phyloP scores from a whole-genome alignment of 495 filamentous ascomycete species.

The Aspergillus nidulans region DNA sequence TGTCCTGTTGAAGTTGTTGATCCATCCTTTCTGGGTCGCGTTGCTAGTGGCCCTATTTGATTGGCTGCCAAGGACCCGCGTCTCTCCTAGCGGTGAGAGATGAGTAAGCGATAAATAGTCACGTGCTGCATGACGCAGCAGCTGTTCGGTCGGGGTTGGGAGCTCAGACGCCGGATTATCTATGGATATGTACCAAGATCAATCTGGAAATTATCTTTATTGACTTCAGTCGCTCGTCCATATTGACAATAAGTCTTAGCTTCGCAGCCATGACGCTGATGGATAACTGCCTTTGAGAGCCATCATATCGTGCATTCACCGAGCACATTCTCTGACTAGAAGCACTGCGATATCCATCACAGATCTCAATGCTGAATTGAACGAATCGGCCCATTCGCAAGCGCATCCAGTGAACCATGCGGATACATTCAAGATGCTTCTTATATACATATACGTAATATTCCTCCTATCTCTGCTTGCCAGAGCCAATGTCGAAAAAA shows the following conservation, averaged over 20 bases:
- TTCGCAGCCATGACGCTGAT: background rate
- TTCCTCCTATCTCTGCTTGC: conserved; percentile 29
- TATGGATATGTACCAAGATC: background rate
- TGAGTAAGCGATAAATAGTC: conserved; percentile 25
- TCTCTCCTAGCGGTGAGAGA: conserved; percentile 15
- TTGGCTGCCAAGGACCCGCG: conserved; percentile 23
- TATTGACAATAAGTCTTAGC: background rate
- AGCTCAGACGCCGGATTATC: background rate
- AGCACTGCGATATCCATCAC: background rate
- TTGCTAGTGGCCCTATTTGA: conserved; percentile 21
- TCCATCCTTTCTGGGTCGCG: conserved; percentile 39
- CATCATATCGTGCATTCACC: background rate
- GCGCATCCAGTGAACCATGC: background rate
- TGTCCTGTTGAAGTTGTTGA: conserved; percentile 28
- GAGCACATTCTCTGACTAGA: background rate
- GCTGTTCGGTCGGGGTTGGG: background rate
- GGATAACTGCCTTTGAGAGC: background rate
- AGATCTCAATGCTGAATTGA: background rate
- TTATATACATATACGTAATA: conserved; percentile 19
- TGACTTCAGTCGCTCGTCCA: background rate
- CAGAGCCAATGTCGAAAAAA: conserved; percentile 81
- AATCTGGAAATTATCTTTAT: background rate
- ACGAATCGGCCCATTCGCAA: background rate
- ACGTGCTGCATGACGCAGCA: conserved; percentile 18
- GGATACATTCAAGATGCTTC: conserved; percentile 12